A percentile compares a stretch with the other conserved stretches of the same genome.
phyloP scores from a whole-genome alignment of 371 early-diverging fungal species.

The Mortierella sp. region DNA sequence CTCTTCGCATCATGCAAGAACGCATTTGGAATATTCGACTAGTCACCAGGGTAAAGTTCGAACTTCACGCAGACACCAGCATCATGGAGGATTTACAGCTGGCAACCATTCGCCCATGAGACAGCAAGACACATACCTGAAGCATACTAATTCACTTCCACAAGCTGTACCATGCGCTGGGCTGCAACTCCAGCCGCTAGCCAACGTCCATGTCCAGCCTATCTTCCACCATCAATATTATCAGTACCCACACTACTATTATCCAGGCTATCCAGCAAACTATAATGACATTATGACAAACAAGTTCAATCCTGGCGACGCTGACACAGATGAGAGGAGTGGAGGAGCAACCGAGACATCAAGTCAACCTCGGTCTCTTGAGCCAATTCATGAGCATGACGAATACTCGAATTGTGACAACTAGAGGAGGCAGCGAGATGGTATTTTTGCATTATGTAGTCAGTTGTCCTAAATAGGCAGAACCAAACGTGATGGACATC shows the following conservation, averaged over 20 bases:
- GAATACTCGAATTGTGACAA: slow-evolving; percentile 6
- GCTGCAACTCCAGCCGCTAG: background rate
- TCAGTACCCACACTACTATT: slow-evolving; percentile 24
- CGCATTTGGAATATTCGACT: background rate
- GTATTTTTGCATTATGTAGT: background rate
- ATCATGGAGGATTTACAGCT: background rate
- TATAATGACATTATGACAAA: background rate
- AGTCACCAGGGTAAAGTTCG: background rate
- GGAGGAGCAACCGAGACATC: background rate
- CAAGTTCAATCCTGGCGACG: background rate
- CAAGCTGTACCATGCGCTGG: background rate
- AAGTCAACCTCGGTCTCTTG: background rate
- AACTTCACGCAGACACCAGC: background rate
- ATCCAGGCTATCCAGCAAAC: slow-evolving; percentile 13
- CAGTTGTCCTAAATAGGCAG: slow-evolving; percentile 3
- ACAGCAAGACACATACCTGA: background rate
- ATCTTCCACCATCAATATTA: slow-evolving; percentile 13
- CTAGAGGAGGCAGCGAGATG: no score
- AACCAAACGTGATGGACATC: background rate
- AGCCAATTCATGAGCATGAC: slow-evolving; percentile 9
- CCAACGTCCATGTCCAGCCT: slow-evolving; percentile 1
- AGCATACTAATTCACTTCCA: background rate
- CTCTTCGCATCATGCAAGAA: no score
- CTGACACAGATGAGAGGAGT: background rate
- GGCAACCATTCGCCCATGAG: background rate